These are phyloP conservation scores for Scenedesmus sp. DNA, from an alignment of 163 green algal genomes.

Conservation along the genomic window DNA sequence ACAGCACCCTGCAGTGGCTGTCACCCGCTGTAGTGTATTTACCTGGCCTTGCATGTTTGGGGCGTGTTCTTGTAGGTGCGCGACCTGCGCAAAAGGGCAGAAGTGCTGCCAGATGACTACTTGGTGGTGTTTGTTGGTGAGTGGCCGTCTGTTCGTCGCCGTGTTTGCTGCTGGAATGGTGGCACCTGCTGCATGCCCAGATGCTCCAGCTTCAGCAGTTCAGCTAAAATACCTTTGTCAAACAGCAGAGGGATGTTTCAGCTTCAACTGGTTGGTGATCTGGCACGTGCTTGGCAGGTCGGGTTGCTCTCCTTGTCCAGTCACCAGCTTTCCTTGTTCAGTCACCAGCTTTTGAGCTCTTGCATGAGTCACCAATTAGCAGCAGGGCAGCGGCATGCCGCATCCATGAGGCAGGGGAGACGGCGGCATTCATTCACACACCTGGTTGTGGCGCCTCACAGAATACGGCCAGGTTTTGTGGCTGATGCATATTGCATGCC, in stretches of 20 bases:
- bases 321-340: too few relatives aligned
- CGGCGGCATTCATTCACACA: too few relatives aligned
- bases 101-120: constrained; percentile 94
- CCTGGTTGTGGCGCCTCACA: too few relatives aligned
- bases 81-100: constrained; percentile 87
- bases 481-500: background rate
- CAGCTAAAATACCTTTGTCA: too few relatives aligned
- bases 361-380: too few relatives aligned
- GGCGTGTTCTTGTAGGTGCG: constrained; percentile 67
- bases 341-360: too few relatives aligned
- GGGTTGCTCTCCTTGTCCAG: too few relatives aligned
- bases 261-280: too few relatives aligned
- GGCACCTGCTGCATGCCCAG: background rate
- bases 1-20: background rate
- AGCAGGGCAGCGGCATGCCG: too few relatives aligned
- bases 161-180: background rate
- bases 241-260: background rate
- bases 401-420: too few relatives aligned
- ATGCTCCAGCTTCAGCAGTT: background rate
- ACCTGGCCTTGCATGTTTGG: background rate
- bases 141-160: background rate
- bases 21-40: background rate
- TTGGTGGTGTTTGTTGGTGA: constrained; percentile 92
- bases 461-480: too few relatives aligned
- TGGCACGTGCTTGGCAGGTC: too few relatives aligned